phyloP scores from a whole-genome alignment of 768 basidiomycete species.

The Lyophyllum semitale region DNA sequence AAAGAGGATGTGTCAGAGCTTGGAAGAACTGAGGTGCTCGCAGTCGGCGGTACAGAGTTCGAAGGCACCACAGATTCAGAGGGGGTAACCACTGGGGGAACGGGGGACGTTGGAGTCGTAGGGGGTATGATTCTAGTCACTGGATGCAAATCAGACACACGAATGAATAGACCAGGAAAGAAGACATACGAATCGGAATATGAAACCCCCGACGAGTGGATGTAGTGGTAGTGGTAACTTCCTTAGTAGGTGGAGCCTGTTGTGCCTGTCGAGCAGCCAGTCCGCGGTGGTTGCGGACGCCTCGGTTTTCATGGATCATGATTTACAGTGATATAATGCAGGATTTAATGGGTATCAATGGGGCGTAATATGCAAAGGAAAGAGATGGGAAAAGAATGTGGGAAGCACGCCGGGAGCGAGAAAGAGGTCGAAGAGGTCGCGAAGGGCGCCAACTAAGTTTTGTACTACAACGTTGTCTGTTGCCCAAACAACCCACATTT shows the following conservation, averaged over 20 bases:
- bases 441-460: no score
- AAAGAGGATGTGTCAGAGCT: slow-evolving; percentile 1
- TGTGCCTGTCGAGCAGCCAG: slow-evolving; percentile 9
- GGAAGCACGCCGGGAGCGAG: neutral
- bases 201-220: neutral
- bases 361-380: slow-evolving; percentile 14
- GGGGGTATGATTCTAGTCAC: neutral
- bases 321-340: neutral
- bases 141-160: neutral
- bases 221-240: neutral
- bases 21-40: neutral
- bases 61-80: neutral
- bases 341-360: neutral
- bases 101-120: neutral
- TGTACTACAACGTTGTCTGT: no score
- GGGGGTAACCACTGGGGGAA: neutral
- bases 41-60: neutral
- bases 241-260: no score
- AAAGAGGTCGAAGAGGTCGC: neutral
- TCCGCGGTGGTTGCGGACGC: slow-evolving; percentile 8
- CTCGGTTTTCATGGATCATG: slow-evolving; percentile 14
- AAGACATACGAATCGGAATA: neutral
- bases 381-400: slow-evolving; percentile 12
- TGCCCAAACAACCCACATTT: no score
- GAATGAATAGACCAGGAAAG: neutral